Base-by-base conservation (phyloP, 331 rosid species). In the Spiraea crenata region DNA sequence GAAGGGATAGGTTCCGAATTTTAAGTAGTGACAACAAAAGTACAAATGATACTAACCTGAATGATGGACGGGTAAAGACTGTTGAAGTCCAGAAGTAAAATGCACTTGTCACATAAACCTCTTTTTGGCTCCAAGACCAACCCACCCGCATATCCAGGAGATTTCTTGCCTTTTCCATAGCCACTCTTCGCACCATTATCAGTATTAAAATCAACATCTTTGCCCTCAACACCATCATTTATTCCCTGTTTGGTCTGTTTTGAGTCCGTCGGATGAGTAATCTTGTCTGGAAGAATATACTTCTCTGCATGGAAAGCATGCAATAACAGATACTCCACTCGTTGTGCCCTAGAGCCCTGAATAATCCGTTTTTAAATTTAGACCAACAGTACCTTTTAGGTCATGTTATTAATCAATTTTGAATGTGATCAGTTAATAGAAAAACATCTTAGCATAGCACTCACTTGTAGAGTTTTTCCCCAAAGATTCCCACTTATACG, bases 341-440 rank as follows among this genome's bases (percentile, higher is more conserved):
- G 86, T 80, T 93, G 99, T 7, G 99, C 99, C 81, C 99, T 89
- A 60, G 93, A 96, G 79, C 99, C 99, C 97, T 93, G 86, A 79
- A 81, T 25, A 81, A 54, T 47, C 38, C 80, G 37, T 40, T 5
- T 37, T 47, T 71, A 78, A 71, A 17, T 59, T 70, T 67, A 65
- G 34, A 63, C 54, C 11, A 37, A 70, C 45, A 62, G 57, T 61
- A 46, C 56, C 66, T 59, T 57, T 69, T 55, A 67, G 38, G 42
- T 57, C 45, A 49, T 44, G 46, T 68, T 52, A 37, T 54, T 45
- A 7, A 73, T 65, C 65, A 80, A 56, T 77, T 61, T 48, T 70
- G 57, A 62, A 40, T 49, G 54, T 67, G 77, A 57, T 20, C 77
- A 63, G 50, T 25, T 25, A 25, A 25, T 25, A 25, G 31, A 25